Percentiles rank a stretch among this genome's conserved stretches.
Conservation (phyloP, 202 grass and related monocot genomes). For the Saccharum hybrid region DNA sequence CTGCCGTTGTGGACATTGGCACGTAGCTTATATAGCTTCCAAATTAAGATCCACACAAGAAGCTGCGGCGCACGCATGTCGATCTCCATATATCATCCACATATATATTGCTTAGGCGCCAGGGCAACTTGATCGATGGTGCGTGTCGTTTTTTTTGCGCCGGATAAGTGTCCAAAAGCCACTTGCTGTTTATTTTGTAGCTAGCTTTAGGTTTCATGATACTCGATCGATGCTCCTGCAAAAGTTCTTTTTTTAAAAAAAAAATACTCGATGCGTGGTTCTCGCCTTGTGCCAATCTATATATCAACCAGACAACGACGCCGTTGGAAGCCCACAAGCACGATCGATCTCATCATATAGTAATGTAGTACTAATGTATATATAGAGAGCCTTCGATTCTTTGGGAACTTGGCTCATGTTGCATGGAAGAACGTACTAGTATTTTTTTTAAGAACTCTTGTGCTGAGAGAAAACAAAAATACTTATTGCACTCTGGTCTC, state of each 20-base stretch:
- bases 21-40: neutral
- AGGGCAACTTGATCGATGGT: slow-evolving; percentile 31
- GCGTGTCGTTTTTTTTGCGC: slow-evolving; percentile 37
- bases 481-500: too few species aligned
- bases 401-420: neutral
- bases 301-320: neutral
- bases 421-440: neutral
- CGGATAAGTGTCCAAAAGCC: slow-evolving; percentile 34
- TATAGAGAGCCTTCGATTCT: neutral
- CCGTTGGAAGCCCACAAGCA: neutral
- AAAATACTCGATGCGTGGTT: neutral
- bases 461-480: neutral
- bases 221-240: neutral
- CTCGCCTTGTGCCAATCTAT: slow-evolving; percentile 20
- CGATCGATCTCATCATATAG: slow-evolving; percentile 6
- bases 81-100: slow-evolving; percentile 4
- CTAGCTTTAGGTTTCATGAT: neutral
- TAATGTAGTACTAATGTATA: neutral
- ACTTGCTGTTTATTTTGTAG: neutral
- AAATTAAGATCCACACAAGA: neutral
- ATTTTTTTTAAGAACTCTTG: neutral
- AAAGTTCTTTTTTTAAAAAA: too few species aligned
- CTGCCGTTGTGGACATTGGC: slow-evolving; percentile 23
- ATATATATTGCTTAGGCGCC: slow-evolving; percentile 6
- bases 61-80: slow-evolving; percentile 7